Base-by-base conservation (phyloP, 2,329 filamentous ascomycete species). In the Leptographium lundbergii region DNA sequence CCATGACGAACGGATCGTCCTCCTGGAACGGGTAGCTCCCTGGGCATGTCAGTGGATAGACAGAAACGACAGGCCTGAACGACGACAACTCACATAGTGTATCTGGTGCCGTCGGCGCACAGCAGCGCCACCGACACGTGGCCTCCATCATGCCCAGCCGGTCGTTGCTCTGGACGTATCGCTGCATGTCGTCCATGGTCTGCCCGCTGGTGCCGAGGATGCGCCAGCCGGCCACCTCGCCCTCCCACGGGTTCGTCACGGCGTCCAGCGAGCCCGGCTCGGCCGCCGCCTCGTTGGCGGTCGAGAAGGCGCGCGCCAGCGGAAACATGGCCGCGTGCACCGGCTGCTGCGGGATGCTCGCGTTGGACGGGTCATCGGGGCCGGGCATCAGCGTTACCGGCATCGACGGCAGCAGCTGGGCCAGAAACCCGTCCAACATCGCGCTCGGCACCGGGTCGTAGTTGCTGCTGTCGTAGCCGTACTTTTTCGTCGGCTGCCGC, bases 11-110 rank as follows among this genome's bases (percentile, higher is more conserved):
- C 0, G 89, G 91, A 68, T 99, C 95, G 56, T 90, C 82, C 22
- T 94, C 88, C 72, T 97, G 91, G 72, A 96, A 99, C 0, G 94
- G 94, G 69, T 97, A 99, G 68, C 88, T 91, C 89, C 89, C 89
- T 91, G 61, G n/a, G 2, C 9, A 29, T 22, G 56, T 39, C 13
- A 19, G 39, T 3, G 6, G 27, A 27, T 17, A 45, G 13, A 45
- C 11, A 53, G 39, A 32, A 34, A 39, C 29, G 24, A 22, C 6
- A 39, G 27, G 24, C 14, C 25, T 32, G 17, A 45, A 45, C 17
- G 9, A n/a, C 32, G 19, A 25, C 25, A 58, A 76, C 88, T 77
- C 78, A 92, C 91, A 96, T 51, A 99, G 70, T 0, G 95, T 99
- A 72, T 99, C 95, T 0, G 95, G 94, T 1, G 94, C 94, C 0